Conservation (phyloP, 2,329 filamentous ascomycete species). For the Talaromyces albobiverticillius region DNA sequence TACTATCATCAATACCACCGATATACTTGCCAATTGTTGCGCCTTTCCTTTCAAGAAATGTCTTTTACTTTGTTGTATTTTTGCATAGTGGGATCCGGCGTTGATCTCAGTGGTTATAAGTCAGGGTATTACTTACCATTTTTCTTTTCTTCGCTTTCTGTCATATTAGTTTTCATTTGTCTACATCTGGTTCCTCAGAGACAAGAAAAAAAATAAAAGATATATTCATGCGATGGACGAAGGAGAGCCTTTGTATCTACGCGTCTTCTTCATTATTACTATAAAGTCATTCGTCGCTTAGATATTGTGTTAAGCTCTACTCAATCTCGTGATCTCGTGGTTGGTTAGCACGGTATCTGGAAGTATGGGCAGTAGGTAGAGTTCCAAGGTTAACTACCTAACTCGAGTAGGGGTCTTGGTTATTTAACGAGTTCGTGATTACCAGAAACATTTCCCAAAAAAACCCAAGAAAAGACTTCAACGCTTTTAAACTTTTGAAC, state of each 20-base stretch:
- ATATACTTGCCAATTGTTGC: neutral
- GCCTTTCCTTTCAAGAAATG: neutral
- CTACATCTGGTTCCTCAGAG: neutral
- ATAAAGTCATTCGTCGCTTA: too few species aligned
- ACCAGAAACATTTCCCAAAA: too few species aligned
- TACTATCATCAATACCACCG: neutral
- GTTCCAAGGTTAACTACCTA: too few species aligned
- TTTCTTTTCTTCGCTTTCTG: neutral
- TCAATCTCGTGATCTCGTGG: too few species aligned
- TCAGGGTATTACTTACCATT: neutral
- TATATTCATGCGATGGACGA: neutral
- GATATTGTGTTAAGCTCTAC: too few species aligned
- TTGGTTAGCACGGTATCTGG: too few species aligned
- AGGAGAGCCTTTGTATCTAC: neutral
- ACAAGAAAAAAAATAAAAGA: neutral
- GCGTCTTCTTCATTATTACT: too few species aligned
- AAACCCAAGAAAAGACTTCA: too few species aligned
- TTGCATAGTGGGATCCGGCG: constrained; percentile 8
- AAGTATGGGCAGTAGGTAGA: too few species aligned
- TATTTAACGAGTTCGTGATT: too few species aligned
- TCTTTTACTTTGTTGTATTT: neutral
- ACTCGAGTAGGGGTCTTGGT: too few species aligned
- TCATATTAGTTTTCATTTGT: constrained; percentile 11
- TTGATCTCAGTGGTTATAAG: neutral
- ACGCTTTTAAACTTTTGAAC: neutral